Base-by-base conservation (phyloP, 305 asterid genomes). In the Salvia sclarea region DNA sequence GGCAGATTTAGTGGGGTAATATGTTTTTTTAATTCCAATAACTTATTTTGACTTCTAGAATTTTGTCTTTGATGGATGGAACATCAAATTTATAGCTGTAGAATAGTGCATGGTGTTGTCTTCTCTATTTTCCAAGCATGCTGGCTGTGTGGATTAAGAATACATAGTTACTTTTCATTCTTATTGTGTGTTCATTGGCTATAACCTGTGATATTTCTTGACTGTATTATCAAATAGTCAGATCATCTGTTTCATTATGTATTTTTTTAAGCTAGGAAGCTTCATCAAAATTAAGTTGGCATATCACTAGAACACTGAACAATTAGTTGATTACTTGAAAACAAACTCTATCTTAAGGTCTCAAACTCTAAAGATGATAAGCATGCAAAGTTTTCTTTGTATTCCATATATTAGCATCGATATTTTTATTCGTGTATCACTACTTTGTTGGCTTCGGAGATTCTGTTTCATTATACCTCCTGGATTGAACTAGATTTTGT, bases 1-100 rank as follows among this genome's bases (percentile, higher is more conserved):
- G 52, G 96, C 98, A 66, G 98, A 91, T 81, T 76, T 91, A 82
- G 95, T 91, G 79, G 96, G 98, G 98, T 91, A 83, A 66, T 77
- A 47, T 63, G 68, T 56, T 71, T 45, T 37, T 13, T 4, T 52
- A 54, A 68, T 53, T 35, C 66, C 25, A 40, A 30, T 66, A 30
- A 44, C 16, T 66, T 10, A 38, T 35, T 43, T 48, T 22, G 20
- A 12, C 31, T 35, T 45, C 56, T 28, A n/a, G 17, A 44, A 56
- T 61, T 33, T 47, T 57, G 6, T 54, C 50, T 49, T 33, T 68
- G 44, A 25, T 67, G 28, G 61, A 5, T 60, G 47, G 35, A 64
- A 44, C 75, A 65, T 43, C 61, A 70, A 60, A 52, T 45, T 50
- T 38, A 49, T 66, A 65, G 59, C 49, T 64, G 62, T 48, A 49